phyloP scores from a whole-genome alignment of 1,284 basidiomycete genomes.

The Apiotrichum gracile region DNA sequence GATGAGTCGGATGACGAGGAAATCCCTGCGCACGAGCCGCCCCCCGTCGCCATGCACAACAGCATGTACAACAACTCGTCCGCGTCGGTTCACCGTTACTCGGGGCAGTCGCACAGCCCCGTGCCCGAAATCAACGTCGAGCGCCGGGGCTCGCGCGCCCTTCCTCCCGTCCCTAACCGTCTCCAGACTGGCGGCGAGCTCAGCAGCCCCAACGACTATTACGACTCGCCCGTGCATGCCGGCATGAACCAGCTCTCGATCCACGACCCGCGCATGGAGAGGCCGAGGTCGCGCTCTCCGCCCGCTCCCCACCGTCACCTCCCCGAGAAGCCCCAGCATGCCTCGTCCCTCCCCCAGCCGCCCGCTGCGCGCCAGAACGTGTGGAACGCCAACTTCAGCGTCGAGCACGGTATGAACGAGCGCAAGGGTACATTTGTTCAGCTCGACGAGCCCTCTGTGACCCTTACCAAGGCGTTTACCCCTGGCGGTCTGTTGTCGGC shows the following conservation, averaged over 20 bases:
- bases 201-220: constrained; percentile 6
- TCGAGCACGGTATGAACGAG: constrained; percentile 52
- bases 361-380: constrained; percentile 48
- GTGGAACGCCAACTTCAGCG: constrained; percentile 79
- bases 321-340: constrained; percentile 13
- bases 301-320: constrained; percentile 17
- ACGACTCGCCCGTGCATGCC: background rate
- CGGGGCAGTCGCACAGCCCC: background rate
- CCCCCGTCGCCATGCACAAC: background rate
- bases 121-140: background rate
- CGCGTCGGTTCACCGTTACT: background rate
- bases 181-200: background rate
- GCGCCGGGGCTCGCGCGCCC: constrained; percentile 17
- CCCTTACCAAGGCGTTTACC: constrained; percentile 85
- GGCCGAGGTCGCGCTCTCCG: constrained; percentile 12
- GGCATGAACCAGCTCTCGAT: constrained; percentile 5
- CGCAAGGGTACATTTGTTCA: constrained; percentile 61
- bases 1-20: constrained; percentile 60
- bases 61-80: background rate
- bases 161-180: constrained; percentile 22
- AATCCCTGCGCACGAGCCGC: constrained; percentile 52
- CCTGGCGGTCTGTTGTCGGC: constrained; percentile 91
- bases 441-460: constrained; percentile 64
- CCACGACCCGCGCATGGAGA: constrained; percentile 1
- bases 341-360: constrained; percentile 51